These are phyloP conservation scores for Tolypocladium album DNA, from an alignment of 2,329 filamentous ascomycete genomes.

Conservation along the genomic window DNA sequence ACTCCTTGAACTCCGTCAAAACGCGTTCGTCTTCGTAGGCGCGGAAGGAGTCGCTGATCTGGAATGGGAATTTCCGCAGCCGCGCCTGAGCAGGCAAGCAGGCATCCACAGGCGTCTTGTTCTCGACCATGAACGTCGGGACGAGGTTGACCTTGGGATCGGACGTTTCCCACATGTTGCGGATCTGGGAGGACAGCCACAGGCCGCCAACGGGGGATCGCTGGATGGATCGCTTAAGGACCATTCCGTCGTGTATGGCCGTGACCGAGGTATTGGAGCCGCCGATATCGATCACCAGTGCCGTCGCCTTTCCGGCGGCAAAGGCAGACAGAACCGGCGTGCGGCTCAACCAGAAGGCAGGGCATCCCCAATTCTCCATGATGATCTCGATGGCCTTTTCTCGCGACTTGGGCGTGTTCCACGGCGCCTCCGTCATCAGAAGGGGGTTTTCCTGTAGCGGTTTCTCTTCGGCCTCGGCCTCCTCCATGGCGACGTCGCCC, in stretches of 20 bases:
- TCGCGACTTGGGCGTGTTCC: conserved; percentile 78
- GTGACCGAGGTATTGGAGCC: conserved; percentile 82
- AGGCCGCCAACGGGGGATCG: conserved; percentile 78
- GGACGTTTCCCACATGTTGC: conserved; percentile 62
- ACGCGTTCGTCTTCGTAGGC: conserved; percentile 84
- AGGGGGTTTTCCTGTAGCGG: conserved; percentile 81
- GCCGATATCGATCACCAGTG: conserved; percentile 84
- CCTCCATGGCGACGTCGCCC: conserved; percentile 50
- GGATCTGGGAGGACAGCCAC: conserved; percentile 83
- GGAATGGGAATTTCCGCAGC: conserved; percentile 56
- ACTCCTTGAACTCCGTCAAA: conserved; percentile 94
- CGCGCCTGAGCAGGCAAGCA: conserved; percentile 67
- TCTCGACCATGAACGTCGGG: conserved; percentile 79
- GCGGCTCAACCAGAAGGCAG: conserved; percentile 86
- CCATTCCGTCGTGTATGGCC: conserved; percentile 87
- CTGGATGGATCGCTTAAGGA: conserved; percentile 81
- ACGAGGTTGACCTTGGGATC: conserved; percentile 62
- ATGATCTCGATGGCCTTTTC: conserved; percentile 94
- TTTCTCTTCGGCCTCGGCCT: conserved; percentile 51
- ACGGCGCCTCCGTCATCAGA: conserved; percentile 86
- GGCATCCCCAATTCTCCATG: conserved; percentile 94
- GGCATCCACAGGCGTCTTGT: conserved; percentile 82
- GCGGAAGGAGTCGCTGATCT: conserved; percentile 61
- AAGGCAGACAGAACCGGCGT: conserved; percentile 87
- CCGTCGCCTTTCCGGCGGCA: conserved; percentile 84